phyloP scores from a whole-genome alignment of 371 early-diverging fungal species.

The Basidiobolus meristosporus region DNA sequence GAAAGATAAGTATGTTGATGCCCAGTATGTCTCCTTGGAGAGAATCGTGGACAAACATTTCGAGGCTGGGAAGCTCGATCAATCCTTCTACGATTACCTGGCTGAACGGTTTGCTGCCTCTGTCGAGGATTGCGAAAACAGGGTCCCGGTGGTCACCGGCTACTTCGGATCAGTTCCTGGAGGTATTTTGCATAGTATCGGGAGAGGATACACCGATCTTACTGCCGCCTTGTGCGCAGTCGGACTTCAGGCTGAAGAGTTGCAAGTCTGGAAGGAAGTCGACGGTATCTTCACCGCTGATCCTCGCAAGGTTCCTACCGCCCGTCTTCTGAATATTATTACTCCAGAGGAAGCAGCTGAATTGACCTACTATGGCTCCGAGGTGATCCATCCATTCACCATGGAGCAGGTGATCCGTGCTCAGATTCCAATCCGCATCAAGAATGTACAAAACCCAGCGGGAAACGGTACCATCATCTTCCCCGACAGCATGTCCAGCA shows the following conservation, averaged over 20 bases:
- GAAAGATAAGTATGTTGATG: slow-evolving; percentile 55
- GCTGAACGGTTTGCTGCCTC: slow-evolving; percentile 39
- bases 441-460: slow-evolving; percentile 83
- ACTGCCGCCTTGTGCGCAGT: slow-evolving; percentile 91
- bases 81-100: slow-evolving; percentile 83
- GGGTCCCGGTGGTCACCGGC: slow-evolving; percentile 81
- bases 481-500: slow-evolving; percentile 33
- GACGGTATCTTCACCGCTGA: slow-evolving; percentile 98
- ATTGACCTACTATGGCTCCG: slow-evolving; percentile 91
- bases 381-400: slow-evolving; percentile 97
- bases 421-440: slow-evolving; percentile 90
- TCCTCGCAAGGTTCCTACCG: slow-evolving; percentile 87
- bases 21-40: slow-evolving; percentile 70
- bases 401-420: slow-evolving; percentile 96
- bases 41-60: slow-evolving; percentile 62
- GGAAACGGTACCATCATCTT: slow-evolving; percentile 87
- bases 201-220: slow-evolving; percentile 95
- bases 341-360: slow-evolving; percentile 98
- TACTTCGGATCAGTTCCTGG: slow-evolving; percentile 94
- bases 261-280: slow-evolving; percentile 98
- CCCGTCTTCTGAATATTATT: slow-evolving; percentile 75
- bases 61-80: slow-evolving; percentile 55
- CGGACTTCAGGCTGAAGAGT: slow-evolving; percentile 64
- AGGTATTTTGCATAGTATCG: slow-evolving; percentile 71
- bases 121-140: slow-evolving; percentile 35